phyloP scores from a whole-genome alignment of 345 rosid species.

The Bretschneidera sinensis region DNA sequence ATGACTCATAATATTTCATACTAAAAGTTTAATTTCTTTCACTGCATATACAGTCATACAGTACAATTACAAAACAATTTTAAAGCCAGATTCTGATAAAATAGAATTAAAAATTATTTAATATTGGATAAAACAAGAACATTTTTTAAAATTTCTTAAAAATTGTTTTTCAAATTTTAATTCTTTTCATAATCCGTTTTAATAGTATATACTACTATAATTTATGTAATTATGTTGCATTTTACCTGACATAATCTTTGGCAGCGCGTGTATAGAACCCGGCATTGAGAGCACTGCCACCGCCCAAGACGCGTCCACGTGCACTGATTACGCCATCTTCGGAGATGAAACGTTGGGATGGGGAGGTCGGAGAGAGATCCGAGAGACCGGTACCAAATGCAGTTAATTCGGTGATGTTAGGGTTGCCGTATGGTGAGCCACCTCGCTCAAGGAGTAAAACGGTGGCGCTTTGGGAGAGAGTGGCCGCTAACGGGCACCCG shows the following conservation, averaged over 20 bases:
- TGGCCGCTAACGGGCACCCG: slow-evolving; percentile 79
- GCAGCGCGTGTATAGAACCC: slow-evolving; percentile 64
- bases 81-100: no score
- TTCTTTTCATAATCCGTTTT: no score
- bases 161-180: no score
- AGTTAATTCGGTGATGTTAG: slow-evolving; percentile 42
- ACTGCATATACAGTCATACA: no score
- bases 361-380: slow-evolving; percentile 46
- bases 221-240: neutral
- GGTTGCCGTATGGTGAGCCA: slow-evolving; percentile 58
- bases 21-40: no score
- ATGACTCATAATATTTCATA: no score
- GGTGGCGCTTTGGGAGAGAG: slow-evolving; percentile 48
- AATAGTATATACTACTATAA: no score
- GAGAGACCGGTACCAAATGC: slow-evolving; percentile 48
- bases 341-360: slow-evolving; percentile 62
- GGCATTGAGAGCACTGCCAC: slow-evolving; percentile 60
- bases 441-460: slow-evolving; percentile 77
- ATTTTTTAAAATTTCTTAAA: no score
- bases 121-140: no score
- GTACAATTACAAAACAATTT: no score
- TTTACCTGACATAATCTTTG: slow-evolving; percentile 36
- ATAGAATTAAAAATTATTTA: no score
- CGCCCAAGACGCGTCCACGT: slow-evolving; percentile 68
- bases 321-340: slow-evolving; percentile 71